These are phyloP conservation scores for Holtermanniella nyarrowii DNA, from an alignment of 768 basidiomycete species.

Conservation along the genomic window DNA sequence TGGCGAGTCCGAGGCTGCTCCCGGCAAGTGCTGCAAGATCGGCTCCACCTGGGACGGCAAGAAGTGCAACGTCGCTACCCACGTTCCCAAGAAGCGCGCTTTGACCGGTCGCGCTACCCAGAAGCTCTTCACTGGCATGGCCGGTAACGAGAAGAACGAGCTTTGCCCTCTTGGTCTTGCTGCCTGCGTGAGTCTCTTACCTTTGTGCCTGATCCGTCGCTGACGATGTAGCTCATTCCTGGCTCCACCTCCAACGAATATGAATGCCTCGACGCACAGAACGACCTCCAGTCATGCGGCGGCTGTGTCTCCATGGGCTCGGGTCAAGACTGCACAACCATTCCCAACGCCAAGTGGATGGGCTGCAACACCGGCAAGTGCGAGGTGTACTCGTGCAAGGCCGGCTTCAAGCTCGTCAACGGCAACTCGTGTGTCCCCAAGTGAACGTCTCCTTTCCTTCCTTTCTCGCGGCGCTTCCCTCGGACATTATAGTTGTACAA, in stretches of 20 bases:
- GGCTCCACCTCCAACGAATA: conserved; percentile 10
- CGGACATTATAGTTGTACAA: too few relatives aligned
- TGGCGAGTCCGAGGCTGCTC: conserved; percentile 10
- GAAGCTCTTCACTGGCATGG: conserved; percentile 10
- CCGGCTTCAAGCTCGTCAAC: conserved; percentile 18
- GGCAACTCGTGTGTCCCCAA: conserved; percentile 2
- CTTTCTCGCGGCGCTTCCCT: too few relatives aligned
- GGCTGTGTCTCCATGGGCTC: conserved; percentile 57
- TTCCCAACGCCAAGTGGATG: conserved; percentile 58
- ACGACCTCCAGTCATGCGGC: conserved; percentile 63
- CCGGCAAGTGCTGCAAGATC: conserved; percentile 17
- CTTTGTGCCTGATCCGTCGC: not conserved
- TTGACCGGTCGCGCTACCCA: not conserved
- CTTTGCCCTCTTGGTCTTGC: conserved; percentile 31
- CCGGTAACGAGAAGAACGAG: conserved; percentile 17
- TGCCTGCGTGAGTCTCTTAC: conserved; percentile 13
- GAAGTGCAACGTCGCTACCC: conserved; percentile 16
- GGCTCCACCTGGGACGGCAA: conserved; percentile 16
- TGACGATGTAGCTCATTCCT: conserved; percentile 10
- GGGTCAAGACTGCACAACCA: conserved; percentile 63
- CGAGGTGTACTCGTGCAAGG: conserved; percentile 35
- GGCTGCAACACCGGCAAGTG: conserved; percentile 49
- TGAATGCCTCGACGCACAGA: conserved; percentile 50
- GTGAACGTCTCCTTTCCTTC: too few relatives aligned
- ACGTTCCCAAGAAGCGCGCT: conserved; percentile 1